Base-by-base conservation (phyloP, 306 rosid genomes). In the Vigna angularis region DNA sequence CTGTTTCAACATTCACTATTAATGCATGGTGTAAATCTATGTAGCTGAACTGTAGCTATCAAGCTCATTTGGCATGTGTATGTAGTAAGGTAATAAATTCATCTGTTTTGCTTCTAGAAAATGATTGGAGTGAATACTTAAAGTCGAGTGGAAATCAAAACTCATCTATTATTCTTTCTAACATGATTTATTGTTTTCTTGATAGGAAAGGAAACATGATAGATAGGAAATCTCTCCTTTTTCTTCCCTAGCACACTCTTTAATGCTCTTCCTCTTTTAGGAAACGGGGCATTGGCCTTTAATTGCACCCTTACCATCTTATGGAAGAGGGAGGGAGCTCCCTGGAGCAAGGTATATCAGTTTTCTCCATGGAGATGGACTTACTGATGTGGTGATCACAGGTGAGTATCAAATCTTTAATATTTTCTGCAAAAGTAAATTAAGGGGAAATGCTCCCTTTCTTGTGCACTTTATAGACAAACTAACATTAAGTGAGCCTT, bases 301-400 rank as follows among this genome's bases (percentile, higher is more conserved):
- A 76, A 87, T 88, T 73, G 86, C 92, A 57, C 99, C 98, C 7
- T 81, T 95, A 87, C 99, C 99, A 58, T 95, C 99, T 75, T 93
- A 95, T 88, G 99, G 98, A 74, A 89, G 99, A 79, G 99, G 99
- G 81, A 95, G 99, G 83, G 99, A 95, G 86, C 94, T 80, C 75
- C 97, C 93, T 58, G 99, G 98, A 75, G 98, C 87, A 71, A 89
- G 99, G 81, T 91, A 91, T 76, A 66, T 86, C 32, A 93, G 99
- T 83, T 86, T 95, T 77, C 90, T 95, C 77, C 99, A 91, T 65
- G 98, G 89, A 47, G 89, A 88, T 66, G 97, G 93, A 68, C 53
- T 93, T 45, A 85, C 17, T 40, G 97, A 95, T 69, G 96, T 95
- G 57, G 74, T 88, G 65, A 93, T 95, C 82, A 95, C 99, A 24